Conservation (phyloP, 345 rosid genomes). For the Durio zibethinus region DNA sequence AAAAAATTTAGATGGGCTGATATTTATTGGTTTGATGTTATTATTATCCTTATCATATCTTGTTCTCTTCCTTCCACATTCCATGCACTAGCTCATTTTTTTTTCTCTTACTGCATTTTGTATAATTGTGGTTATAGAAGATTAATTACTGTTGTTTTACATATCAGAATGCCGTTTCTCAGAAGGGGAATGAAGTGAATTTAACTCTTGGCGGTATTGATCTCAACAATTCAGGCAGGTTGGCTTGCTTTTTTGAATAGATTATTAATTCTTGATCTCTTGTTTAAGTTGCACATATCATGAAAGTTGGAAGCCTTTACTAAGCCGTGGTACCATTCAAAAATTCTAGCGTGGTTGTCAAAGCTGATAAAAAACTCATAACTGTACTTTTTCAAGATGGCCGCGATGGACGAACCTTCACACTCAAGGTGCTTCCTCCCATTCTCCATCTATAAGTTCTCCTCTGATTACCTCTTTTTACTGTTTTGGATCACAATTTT, state of each 20-base stretch:
- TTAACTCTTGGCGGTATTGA: conserved; percentile 86
- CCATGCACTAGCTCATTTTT: not conserved
- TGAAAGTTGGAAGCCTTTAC: conserved; percentile 23
- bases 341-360: conserved; percentile 78
- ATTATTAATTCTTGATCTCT: conserved; percentile 14
- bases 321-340: conserved; percentile 28
- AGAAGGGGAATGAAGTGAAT: conserved; percentile 67
- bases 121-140: not conserved
- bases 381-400: conserved; percentile 96
- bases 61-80: conserved; percentile 2
- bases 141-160: conserved; percentile 10
- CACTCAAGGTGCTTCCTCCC: conserved; percentile 68
- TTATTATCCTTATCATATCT: not conserved
- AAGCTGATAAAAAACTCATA: conserved; percentile 90
- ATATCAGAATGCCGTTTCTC: conserved; percentile 55
- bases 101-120: conserved; percentile 7
- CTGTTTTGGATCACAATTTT: not conserved
- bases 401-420: conserved; percentile 93
- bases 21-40: not conserved
- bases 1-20: conserved; percentile 3
- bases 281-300: conserved; percentile 7
- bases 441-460: not conserved
- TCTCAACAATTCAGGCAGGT: conserved; percentile 99
- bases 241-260: conserved; percentile 48
- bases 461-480: not conserved